Base-by-base conservation (phyloP, 2,329 filamentous ascomycete genomes). In the Hymenoscyphus linearis region DNA sequence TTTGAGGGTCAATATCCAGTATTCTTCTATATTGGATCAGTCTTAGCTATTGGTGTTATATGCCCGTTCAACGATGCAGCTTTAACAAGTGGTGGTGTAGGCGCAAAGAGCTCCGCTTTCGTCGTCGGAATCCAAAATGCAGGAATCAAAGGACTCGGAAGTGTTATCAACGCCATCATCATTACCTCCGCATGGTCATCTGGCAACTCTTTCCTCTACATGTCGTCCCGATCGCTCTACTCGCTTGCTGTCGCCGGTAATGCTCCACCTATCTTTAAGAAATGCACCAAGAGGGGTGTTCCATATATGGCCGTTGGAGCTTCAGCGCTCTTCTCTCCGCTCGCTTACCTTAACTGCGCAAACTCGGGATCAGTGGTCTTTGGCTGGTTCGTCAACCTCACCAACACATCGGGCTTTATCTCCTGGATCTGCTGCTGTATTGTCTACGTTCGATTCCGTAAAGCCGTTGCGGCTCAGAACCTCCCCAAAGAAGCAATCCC, bases 31-130 rank as follows among this genome's bases (percentile, higher is more conserved):
- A 76, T 86, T 58, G 73, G 81, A 5, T 78, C 77, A 2, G 80
- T 84, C 1, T 73, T 87, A 2, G 80, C 82, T n/a, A 86, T 87
- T 57, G 81, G 83, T 37, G 79, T 87, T 35, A 84, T 84, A 59
- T 82, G 81, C 64, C 82, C 82, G 0, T 84, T 78, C 34, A 74
- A 84, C 63, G 79, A 83, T 60, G 62, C 72, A 0, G 74, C 74
- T 2, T 76, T 87, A 37, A 82, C 80, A 14, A 74, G 75, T 16
- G 83, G 83, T 22, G 55, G 65, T 14, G 68, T 65, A 18, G 65
- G 68, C 22, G 82, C 82, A 1, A 80, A 79, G 7, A 80, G 82
- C 0, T 80, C 77, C 0, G 76, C 79, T 0, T 81, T 79, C 64
- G 79, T 80, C 5, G 73, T 80, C 16, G 79, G 76, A 27, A 79